Percentiles rank a stretch among this genome's conserved stretches.
These are phyloP conservation scores for Micromonas pusilla DNA, from an alignment of 139 green algal species.

Conservation along the genomic window DNA sequence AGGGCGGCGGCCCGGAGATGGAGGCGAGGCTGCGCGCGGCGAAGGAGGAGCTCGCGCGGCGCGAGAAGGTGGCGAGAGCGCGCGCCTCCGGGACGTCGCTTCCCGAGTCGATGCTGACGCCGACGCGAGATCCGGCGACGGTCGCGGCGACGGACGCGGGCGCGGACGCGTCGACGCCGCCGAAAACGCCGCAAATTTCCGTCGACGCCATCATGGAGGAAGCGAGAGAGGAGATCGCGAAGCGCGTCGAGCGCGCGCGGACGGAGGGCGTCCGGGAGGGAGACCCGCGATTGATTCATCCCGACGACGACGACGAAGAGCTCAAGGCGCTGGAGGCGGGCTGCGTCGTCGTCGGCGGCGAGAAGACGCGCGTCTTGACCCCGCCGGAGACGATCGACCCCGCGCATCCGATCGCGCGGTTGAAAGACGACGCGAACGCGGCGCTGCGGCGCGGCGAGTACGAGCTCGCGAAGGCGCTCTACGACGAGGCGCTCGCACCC, in stretches of 20 bases:
- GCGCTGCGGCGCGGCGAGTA: neutral
- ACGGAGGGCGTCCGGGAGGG: neutral
- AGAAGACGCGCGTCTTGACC: neutral
- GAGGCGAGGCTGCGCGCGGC: neutral
- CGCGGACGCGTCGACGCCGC: neutral
- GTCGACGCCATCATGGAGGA: neutral
- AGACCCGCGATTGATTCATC: neutral
- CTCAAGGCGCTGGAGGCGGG: neutral
- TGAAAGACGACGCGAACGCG: neutral
- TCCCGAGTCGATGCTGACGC: neutral
- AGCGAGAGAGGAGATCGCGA: neutral
- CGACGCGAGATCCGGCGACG: neutral
- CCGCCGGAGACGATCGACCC: neutral
- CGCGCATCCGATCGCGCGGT: neutral
- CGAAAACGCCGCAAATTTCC: neutral
- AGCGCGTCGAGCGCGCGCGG: neutral
- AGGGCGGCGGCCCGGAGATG: neutral
- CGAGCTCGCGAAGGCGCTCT: neutral
- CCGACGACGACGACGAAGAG: neutral
- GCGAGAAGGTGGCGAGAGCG: neutral
- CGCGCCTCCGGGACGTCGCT: neutral
- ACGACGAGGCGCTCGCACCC: neutral
- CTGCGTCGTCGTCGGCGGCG: neutral
- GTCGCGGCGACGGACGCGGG: neutral
- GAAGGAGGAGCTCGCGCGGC: neutral